Base-by-base conservation (phyloP, 1,139 yeast species). In the Pichia sp. region DNA sequence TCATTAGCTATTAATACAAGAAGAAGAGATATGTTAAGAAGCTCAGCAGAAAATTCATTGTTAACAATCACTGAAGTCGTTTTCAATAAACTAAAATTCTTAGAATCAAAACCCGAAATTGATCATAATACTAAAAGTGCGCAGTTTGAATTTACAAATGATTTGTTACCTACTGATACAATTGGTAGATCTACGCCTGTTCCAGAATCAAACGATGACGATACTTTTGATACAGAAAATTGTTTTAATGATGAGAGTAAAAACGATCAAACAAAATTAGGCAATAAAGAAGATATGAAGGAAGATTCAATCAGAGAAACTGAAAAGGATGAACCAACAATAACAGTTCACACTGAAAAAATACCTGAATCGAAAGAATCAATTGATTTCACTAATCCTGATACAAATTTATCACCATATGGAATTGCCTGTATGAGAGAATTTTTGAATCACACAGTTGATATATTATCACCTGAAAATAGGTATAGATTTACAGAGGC, bases 1-100 rank as follows among this genome's bases (percentile, higher is more conserved):
- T 83, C 95, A 15, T 76, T 94, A 66, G 96, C 97, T 1, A 88
- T 96, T 62, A 95, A 92, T 64, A 87, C 89, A 68, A 79, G 90
- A 62, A 77, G 97, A 64, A 85, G 95, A 53, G 97, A 92, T 58
- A 87, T 90, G 15, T 74, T 94, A 51, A 73, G 98, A 60, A 77
- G 85, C 53, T 85, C 95, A 1, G 97, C 97, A 0, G 97, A 92
- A 60, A 79, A 85, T 72, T 80, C 96, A 0, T 79, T 90, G 76
- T 72, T 77, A 37, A 72, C 82, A 7, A 80, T 89, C 46, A 82
- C 92, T 1, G 76, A 81, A 39, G 73, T 79, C 46, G 75, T 90
- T 11, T 92, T 90, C 63, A 67, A 73, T 29, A 80, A 79, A 53
- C 68, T 89, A 46, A 73, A 73, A 46, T 66, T 68, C 18, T 71